Percentiles rank a stretch among this genome's conserved stretches.
phyloP scores from a whole-genome alignment of 306 rosid genomes.

The Gastrolobium villosum region DNA sequence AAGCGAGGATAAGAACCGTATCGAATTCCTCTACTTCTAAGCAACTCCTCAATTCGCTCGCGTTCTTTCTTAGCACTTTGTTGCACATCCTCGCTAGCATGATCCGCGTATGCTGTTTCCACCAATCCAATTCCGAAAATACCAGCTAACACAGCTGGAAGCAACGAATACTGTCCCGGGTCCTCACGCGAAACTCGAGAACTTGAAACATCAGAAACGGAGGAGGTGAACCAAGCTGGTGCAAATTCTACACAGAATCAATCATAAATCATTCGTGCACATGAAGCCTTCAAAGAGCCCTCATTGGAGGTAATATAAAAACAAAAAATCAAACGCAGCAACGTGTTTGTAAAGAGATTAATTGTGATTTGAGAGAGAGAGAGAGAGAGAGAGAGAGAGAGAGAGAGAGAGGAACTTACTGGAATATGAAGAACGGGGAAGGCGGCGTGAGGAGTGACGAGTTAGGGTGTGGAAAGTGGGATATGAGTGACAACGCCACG shows the following conservation, averaged over 20 bases:
- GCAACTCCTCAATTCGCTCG: constrained; percentile 61
- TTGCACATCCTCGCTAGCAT: constrained; percentile 63
- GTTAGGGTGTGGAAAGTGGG: constrained; percentile 62
- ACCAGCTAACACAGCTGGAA: constrained; percentile 64
- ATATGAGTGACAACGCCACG: constrained; percentile 50
- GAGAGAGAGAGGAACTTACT: constrained; percentile 49
- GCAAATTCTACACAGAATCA: constrained; percentile 48
- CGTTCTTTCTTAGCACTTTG: constrained; percentile 72
- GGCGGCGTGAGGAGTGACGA: constrained; percentile 42
- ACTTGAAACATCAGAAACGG: constrained; percentile 47
- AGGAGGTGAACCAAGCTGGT: constrained; percentile 37
- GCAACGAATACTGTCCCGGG: constrained; percentile 25
- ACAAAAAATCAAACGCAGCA: neutral
- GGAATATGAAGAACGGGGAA: constrained; percentile 44
- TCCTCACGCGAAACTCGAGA: constrained; percentile 42
- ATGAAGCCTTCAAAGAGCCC: neutral
- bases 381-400: neutral
- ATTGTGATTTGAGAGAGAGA: neutral
- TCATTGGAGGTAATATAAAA: neutral
- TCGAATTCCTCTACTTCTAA: constrained; percentile 62
- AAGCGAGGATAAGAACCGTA: constrained; percentile 74
- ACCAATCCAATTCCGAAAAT: constrained; percentile 64
- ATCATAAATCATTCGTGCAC: neutral
- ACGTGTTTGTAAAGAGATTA: neutral
- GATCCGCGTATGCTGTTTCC: constrained; percentile 65